Conservation (phyloP, 768 basidiomycete species). For the Tricholoma matsutake region DNA sequence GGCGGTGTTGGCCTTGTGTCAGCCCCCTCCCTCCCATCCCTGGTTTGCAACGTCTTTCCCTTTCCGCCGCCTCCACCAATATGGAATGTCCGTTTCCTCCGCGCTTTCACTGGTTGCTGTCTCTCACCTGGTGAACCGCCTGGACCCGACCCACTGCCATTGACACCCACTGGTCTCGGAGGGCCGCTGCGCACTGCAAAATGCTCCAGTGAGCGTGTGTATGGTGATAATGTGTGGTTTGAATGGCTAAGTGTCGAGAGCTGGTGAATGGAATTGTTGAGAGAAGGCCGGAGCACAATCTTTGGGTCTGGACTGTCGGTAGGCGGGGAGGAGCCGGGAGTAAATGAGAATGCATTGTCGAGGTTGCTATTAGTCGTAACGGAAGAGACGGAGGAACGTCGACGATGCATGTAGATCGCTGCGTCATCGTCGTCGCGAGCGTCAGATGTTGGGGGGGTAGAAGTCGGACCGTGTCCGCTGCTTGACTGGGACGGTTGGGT, state of each 20-base stretch:
- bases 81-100: conserved; percentile 69
- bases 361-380: conserved; percentile 16
- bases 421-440: conserved; percentile 20
- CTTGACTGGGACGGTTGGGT: conserved; percentile 50
- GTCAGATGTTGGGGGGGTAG: conserved; percentile 46
- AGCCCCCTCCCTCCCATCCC: conserved; percentile 12
- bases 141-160: conserved; percentile 14
- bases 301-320: conserved; percentile 43
- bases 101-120: conserved; percentile 61
- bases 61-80: conserved; percentile 37
- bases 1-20: conserved; percentile 5
- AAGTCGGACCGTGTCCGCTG: conserved; percentile 40
- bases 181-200: conserved; percentile 92
- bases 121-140: conserved; percentile 31
- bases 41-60: not conserved
- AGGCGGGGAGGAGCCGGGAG: conserved; percentile 19
- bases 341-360: conserved; percentile 18
- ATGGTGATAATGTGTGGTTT: conserved; percentile 92
- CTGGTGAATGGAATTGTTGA: conserved; percentile 77
- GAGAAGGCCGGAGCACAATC: conserved; percentile 60
- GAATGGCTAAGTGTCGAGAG: conserved; percentile 83
- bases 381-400: conserved; percentile 37
- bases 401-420: conserved; percentile 25
- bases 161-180: conserved; percentile 38
- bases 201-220: conserved; percentile 86